These are phyloP conservation scores for Yamadazyma ubonensis DNA, from an alignment of 805 yeast genomes.

Conservation along the genomic window DNA sequence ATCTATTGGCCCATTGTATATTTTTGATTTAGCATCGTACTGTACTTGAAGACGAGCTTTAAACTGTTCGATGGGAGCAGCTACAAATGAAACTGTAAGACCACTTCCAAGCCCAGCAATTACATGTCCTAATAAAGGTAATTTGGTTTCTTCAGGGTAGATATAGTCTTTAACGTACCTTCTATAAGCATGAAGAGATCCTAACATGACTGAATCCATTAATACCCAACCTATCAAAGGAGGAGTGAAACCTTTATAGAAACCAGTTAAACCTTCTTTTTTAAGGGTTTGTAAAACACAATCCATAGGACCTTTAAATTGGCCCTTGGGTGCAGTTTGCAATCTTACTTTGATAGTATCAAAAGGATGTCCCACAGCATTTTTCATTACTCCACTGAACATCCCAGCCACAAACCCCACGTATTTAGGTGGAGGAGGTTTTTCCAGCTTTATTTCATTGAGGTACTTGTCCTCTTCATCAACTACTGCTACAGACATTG, in stretches of 20 bases:
- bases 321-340: slow-evolving; percentile 60
- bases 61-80: slow-evolving; percentile 89
- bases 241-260: slow-evolving; percentile 89
- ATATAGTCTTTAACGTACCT: slow-evolving; percentile 62
- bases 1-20: slow-evolving; percentile 78
- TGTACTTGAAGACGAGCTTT: slow-evolving; percentile 90
- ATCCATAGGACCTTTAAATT: slow-evolving; percentile 80
- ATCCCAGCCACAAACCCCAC: slow-evolving; percentile 88
- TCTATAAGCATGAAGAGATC: slow-evolving; percentile 77
- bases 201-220: slow-evolving; percentile 91
- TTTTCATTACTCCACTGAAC: slow-evolving; percentile 82
- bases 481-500: slow-evolving; percentile 26
- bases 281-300: slow-evolving; percentile 69
- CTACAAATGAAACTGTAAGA: slow-evolving; percentile 90
- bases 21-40: slow-evolving; percentile 68
- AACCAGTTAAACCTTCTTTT: slow-evolving; percentile 75
- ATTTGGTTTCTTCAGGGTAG: slow-evolving; percentile 56
- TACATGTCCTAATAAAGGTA: slow-evolving; percentile 74
- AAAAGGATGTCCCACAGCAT: slow-evolving; percentile 90
- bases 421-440: slow-evolving; percentile 46
- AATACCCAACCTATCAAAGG: slow-evolving; percentile 91
- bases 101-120: slow-evolving; percentile 84
- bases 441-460: slow-evolving; percentile 11
- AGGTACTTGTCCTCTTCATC: slow-evolving; percentile 28
- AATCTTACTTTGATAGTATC: slow-evolving; percentile 87